Conservation (phyloP, 257 asterid genomes). For the Fraxinus excelsior region DNA sequence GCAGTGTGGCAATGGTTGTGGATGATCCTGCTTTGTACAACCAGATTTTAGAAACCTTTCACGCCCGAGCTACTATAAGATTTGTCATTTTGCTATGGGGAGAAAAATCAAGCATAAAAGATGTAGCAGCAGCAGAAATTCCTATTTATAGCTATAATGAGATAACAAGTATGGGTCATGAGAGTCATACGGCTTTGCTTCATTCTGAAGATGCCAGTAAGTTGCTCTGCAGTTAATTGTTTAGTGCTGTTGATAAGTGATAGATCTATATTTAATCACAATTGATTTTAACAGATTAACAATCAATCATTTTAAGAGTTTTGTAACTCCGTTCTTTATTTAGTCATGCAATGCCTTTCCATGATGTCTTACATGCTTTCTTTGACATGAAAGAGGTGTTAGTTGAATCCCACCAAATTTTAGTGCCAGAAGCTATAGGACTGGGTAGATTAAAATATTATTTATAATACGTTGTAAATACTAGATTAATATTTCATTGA, state of each 20-base stretch:
- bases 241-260: constrained; percentile 1
- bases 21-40: constrained; percentile 73
- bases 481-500: not conserved
- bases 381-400: not conserved
- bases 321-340: not conserved
- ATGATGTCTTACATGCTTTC: not conserved
- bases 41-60: constrained; percentile 50
- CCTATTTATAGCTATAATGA: constrained; percentile 69
- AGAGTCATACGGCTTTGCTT: constrained; percentile 53
- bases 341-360: not conserved
- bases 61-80: constrained; percentile 51
- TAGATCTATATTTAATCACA: not conserved
- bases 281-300: not conserved
- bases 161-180: constrained; percentile 62
- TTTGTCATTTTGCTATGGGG: constrained; percentile 85
- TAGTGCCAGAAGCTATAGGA: not conserved
- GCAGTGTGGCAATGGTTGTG: constrained; percentile 82
- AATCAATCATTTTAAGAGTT: not conserved
- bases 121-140: constrained; percentile 38
- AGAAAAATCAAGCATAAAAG: constrained; percentile 58
- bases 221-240: constrained; percentile 31
- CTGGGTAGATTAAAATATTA: not conserved
- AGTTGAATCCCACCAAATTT: not conserved
- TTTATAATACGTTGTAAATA: not conserved
- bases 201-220: constrained; percentile 69